phyloP scores from a whole-genome alignment of 768 basidiomycete genomes.

The Coprinopsis sp. region DNA sequence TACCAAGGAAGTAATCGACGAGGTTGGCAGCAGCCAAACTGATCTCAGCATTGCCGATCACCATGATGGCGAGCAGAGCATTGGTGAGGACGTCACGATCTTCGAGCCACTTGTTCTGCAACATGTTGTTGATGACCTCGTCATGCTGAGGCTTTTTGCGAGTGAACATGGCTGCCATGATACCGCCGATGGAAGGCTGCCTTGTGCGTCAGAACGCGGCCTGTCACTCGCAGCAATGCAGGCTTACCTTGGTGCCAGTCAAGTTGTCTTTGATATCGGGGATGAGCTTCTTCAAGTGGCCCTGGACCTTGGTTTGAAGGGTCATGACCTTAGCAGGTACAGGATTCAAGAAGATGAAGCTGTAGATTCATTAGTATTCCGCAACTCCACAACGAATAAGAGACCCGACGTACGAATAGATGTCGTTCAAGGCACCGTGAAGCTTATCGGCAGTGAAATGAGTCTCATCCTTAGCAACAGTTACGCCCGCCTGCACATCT shows the following conservation, averaged over 20 bases:
- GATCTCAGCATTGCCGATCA: slow-evolving; percentile 63
- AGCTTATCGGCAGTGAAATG: slow-evolving; percentile 58
- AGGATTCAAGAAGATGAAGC: slow-evolving; percentile 73
- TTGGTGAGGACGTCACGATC: slow-evolving; percentile 97
- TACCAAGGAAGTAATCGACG: slow-evolving; percentile 59
- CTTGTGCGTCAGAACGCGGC: slow-evolving; percentile 7
- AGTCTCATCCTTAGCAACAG: too few species aligned
- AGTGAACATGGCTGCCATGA: slow-evolving; percentile 43
- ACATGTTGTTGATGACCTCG: slow-evolving; percentile 53
- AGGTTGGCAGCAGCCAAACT: slow-evolving; percentile 65
- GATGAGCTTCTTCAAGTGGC: slow-evolving; percentile 49
- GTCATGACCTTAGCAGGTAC: slow-evolving; percentile 57
- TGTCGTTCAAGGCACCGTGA: slow-evolving; percentile 59
- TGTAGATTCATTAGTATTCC: slow-evolving; percentile 21
- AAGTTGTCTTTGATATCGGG: slow-evolving; percentile 52
- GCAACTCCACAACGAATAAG: neutral
- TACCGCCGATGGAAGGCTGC: slow-evolving; percentile 11
- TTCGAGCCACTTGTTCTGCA: slow-evolving; percentile 71
- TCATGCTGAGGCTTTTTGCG: slow-evolving; percentile 43
- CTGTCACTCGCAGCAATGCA: neutral
- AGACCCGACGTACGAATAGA: slow-evolving; percentile 54
- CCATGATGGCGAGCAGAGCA: slow-evolving; percentile 79
- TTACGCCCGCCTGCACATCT: too few species aligned
- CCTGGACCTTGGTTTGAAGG: slow-evolving; percentile 45
- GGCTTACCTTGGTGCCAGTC: slow-evolving; percentile 39